These are phyloP conservation scores for Fusarium algeriense DNA, from an alignment of 2,329 filamentous ascomycete genomes.

Conservation along the genomic window DNA sequence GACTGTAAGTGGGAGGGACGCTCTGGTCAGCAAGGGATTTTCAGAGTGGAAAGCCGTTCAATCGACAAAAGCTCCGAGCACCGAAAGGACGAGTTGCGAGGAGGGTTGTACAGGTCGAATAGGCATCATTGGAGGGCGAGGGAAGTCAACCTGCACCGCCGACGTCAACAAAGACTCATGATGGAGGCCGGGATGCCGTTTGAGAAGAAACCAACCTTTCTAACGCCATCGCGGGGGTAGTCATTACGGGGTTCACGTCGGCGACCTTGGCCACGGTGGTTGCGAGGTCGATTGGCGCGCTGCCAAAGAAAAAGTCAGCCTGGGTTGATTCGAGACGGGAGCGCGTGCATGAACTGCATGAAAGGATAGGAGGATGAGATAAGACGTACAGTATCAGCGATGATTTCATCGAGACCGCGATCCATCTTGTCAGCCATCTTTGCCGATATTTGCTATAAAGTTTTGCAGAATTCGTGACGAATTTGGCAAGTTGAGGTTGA, in stretches of 20 bases:
- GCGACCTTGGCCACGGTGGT: conserved; percentile 52
- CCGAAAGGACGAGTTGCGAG: conserved; percentile 49
- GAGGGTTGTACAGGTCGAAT: conserved; percentile 48
- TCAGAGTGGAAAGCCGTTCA: conserved; percentile 50
- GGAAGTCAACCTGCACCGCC: conserved; percentile 52
- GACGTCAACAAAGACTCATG: conserved; percentile 36
- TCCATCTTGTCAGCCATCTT: conserved; percentile 62
- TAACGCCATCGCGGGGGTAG: conserved; percentile 84
- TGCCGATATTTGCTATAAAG: conserved; percentile 18
- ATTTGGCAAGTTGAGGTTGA: conserved; percentile 1
- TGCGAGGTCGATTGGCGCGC: conserved; percentile 52
- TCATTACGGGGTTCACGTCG: conserved; percentile 55
- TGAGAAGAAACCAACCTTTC: conserved; percentile 74
- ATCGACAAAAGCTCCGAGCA: conserved; percentile 49
- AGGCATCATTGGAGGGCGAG: conserved; percentile 46
- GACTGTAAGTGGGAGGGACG: conserved; percentile 62
- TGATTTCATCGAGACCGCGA: conserved; percentile 68
- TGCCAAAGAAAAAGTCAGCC: conserved; percentile 40
- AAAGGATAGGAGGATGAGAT: conserved; percentile 7
- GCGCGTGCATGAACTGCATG: conserved; percentile 22
- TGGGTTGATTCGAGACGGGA: conserved; percentile 24
- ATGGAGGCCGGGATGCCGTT: background rate
- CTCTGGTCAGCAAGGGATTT: conserved; percentile 55
- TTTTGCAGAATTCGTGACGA: background rate
- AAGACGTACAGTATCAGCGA: conserved; percentile 61